phyloP scores from a whole-genome alignment of 257 asterid species.

The Buddleja alternifolia region DNA sequence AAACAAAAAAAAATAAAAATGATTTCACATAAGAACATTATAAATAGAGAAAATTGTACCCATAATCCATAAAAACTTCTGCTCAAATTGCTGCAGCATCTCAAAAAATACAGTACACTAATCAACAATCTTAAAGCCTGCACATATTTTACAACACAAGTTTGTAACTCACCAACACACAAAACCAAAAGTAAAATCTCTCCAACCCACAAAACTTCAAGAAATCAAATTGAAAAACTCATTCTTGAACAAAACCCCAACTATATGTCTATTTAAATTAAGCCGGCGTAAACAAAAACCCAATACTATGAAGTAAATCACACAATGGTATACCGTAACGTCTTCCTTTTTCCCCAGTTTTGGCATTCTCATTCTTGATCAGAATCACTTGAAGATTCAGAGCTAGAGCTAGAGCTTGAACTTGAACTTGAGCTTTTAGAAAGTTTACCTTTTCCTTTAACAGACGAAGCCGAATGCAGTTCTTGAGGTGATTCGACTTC shows the following conservation, averaged over 20 bases:
- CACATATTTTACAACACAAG: conserved; percentile 33
- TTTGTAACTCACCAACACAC: conserved; percentile 24
- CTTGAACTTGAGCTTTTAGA: conserved; percentile 58
- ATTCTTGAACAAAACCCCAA: conserved; percentile 53
- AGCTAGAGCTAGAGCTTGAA: conserved; percentile 64
- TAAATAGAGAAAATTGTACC: background rate
- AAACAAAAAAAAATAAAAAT: too few species aligned
- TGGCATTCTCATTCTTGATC: conserved; percentile 43
- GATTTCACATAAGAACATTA: too few species aligned
- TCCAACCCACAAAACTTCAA: conserved; percentile 48
- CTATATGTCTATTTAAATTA: conserved; percentile 36
- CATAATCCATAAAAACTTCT: conserved; percentile 8
- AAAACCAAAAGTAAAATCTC: conserved; percentile 27
- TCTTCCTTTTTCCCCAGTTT: background rate
- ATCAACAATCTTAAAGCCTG: conserved; percentile 12
- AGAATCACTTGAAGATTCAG: conserved; percentile 66
- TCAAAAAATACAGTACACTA: background rate
- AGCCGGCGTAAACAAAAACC: conserved; percentile 11
- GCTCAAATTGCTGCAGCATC: conserved; percentile 7
- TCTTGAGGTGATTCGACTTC: conserved; percentile 34
- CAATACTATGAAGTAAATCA: background rate
- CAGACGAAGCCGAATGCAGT: conserved; percentile 32
- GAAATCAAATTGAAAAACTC: conserved; percentile 52
- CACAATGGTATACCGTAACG: background rate
- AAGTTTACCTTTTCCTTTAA: conserved; percentile 35